These are phyloP conservation scores for Suhomyces xylopsoci DNA, from an alignment of 805 yeast genomes.

Conservation along the genomic window DNA sequence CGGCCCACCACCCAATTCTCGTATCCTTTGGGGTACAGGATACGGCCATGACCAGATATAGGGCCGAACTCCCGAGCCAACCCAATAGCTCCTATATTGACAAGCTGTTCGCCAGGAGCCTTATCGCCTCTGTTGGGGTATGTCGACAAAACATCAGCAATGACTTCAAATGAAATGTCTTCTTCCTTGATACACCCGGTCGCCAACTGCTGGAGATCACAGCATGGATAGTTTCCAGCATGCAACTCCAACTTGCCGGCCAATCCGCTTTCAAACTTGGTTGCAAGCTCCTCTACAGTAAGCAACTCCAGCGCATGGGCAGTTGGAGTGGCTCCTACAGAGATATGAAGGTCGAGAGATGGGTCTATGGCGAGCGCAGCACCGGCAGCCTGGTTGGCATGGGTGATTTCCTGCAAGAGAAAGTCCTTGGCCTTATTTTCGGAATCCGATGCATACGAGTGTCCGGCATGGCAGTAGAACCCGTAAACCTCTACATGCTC, in stretches of 20 bases:
- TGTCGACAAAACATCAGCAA: constrained; percentile 37
- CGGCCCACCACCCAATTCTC: constrained; percentile 65
- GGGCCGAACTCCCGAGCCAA: constrained; percentile 64
- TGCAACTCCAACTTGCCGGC: constrained; percentile 60
- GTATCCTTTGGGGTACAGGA: constrained; percentile 38
- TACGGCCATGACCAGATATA: constrained; percentile 57
- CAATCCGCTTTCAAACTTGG: constrained; percentile 17
- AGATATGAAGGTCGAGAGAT: constrained; percentile 43
- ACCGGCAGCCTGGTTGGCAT: constrained; percentile 54
- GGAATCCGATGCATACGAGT: constrained; percentile 54
- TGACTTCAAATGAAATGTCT: constrained; percentile 14
- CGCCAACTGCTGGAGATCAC: constrained; percentile 75
- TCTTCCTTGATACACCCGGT: constrained; percentile 46
- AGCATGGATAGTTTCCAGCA: constrained; percentile 76
- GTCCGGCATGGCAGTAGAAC: constrained; percentile 79
- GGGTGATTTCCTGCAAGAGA: constrained; percentile 54
- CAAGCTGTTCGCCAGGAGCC: constrained; percentile 56
- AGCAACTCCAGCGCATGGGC: constrained; percentile 52
- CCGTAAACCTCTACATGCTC: constrained; percentile 52
- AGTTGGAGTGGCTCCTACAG: constrained; percentile 84
- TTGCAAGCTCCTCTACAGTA: constrained; percentile 16
- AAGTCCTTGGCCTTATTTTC: constrained; percentile 45
- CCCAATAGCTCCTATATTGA: constrained; percentile 73
- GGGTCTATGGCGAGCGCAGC: constrained; percentile 35
- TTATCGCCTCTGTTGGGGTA: constrained; percentile 55